phyloP scores from a whole-genome alignment of 108 stramenopile species.

The Schizochytrium sp. region DNA sequence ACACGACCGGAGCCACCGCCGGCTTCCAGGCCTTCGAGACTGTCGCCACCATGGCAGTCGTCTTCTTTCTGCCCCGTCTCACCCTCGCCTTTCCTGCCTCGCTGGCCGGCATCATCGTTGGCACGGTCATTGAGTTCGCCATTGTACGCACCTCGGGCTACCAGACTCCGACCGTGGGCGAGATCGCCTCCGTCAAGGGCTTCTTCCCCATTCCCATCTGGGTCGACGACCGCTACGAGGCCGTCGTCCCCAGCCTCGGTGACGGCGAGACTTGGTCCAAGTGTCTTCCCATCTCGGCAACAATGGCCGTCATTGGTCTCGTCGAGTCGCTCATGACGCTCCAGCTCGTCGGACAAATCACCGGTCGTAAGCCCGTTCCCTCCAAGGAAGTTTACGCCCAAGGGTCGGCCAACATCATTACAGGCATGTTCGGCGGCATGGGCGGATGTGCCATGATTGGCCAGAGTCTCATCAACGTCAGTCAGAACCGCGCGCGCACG shows the following conservation, averaged over 20 bases:
- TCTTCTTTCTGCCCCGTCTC: conserved; percentile 21
- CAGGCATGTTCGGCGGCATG: conserved; percentile 37
- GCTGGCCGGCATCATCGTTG: conserved; percentile 28
- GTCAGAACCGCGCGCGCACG: conserved; percentile 1
- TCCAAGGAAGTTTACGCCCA: conserved; percentile 15
- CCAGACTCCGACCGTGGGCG: conserved; percentile 28
- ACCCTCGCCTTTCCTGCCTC: conserved; percentile 16
- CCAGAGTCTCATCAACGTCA: neutral
- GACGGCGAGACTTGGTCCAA: conserved; percentile 29
- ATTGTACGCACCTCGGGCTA: conserved; percentile 29
- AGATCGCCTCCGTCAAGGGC: conserved; percentile 25
- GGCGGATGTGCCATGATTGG: conserved; percentile 40
- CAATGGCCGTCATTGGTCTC: conserved; percentile 28
- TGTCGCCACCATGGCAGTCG: conserved; percentile 28
- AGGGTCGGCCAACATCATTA: conserved; percentile 34
- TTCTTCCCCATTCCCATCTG: conserved; percentile 20
- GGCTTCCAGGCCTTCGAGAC: conserved; percentile 12
- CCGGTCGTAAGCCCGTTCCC: conserved; percentile 23
- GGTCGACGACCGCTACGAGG: conserved; percentile 20
- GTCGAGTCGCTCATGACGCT: conserved; percentile 41
- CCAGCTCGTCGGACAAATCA: conserved; percentile 36
- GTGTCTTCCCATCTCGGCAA: neutral
- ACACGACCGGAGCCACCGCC: neutral
- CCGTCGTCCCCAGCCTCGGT: conserved; percentile 20
- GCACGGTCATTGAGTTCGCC: conserved; percentile 31